These are phyloP conservation scores for Epichloe hybrida DNA, from an alignment of 2,329 filamentous ascomycete genomes.

Conservation along the genomic window DNA sequence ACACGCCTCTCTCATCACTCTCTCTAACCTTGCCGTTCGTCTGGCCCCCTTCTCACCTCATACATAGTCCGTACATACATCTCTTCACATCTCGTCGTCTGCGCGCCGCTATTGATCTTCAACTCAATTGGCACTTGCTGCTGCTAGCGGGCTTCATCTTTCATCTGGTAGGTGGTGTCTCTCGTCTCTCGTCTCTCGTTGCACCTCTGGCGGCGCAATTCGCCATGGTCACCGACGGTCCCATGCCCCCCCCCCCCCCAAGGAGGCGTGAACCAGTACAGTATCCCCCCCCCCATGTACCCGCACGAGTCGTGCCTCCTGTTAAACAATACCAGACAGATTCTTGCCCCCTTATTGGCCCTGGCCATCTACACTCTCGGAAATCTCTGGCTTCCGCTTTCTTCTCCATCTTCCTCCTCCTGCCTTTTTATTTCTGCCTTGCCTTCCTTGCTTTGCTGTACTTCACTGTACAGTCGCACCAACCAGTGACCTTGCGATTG, in stretches of 20 bases:
- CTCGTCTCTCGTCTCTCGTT: too few relatives aligned
- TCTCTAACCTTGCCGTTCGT: too few relatives aligned
- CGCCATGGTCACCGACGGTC: not conserved
- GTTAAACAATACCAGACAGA: slow-evolving; percentile 1
- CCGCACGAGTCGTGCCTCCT: slow-evolving; percentile 5
- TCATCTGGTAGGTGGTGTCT: not conserved
- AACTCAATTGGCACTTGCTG: slow-evolving; percentile 1
- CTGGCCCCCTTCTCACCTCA: not conserved
- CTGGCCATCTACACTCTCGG: not conserved
- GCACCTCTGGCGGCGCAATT: not conserved
- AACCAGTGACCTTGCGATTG: not conserved
- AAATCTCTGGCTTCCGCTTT: not conserved
- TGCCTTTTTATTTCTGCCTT: not conserved
- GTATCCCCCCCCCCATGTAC: not conserved
- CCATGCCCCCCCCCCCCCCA: not conserved
- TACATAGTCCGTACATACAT: not conserved
- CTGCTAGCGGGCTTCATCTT: not conserved
- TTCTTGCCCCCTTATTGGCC: not conserved
- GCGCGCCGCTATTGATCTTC: not conserved
- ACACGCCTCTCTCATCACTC: not conserved
- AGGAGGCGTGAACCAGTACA: slow-evolving; percentile 1
- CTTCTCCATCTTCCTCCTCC: not conserved
- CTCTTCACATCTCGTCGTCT: not conserved
- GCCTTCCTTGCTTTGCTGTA: not conserved
- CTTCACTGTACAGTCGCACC: not conserved